phyloP scores from a whole-genome alignment of 2,329 filamentous ascomycete genomes.

The Sporothrix curviconia region DNA sequence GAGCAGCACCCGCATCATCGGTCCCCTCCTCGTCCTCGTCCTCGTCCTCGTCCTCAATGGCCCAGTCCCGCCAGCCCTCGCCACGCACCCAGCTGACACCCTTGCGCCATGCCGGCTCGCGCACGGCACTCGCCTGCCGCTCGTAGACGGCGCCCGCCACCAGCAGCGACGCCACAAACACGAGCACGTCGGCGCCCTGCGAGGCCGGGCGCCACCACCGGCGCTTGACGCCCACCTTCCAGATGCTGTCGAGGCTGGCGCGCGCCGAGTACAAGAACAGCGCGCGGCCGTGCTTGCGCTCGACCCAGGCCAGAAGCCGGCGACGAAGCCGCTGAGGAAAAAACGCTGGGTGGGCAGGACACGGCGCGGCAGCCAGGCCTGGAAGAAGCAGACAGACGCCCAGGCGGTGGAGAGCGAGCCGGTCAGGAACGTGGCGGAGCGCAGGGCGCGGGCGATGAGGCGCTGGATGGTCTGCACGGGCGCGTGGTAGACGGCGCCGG shows the following conservation, averaged over 20 bases:
- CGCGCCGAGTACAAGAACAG: conserved; percentile 75
- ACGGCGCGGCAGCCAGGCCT: conserved; percentile 65
- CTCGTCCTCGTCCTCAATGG: conserved; percentile 44
- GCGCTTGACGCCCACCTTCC: conserved; percentile 90
- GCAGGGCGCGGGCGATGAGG: conserved; percentile 63
- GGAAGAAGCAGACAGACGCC: conserved; percentile 86
- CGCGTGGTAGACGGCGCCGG: conserved; percentile 56
- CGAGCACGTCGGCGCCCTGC: conserved; percentile 72
- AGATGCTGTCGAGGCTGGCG: conserved; percentile 72
- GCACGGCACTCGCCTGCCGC: conserved; percentile 59
- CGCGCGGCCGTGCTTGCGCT: conserved; percentile 55
- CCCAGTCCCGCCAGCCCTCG: conserved; percentile 68
- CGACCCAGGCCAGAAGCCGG: conserved; percentile 78
- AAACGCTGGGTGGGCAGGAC: conserved; percentile 77
- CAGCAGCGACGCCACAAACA: conserved; percentile 75
- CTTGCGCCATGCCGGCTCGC: conserved; percentile 62
- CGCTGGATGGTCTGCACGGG: conserved; percentile 61
- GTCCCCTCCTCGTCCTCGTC: conserved; percentile 33
- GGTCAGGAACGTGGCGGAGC: conserved; percentile 70
- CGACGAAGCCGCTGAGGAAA: conserved; percentile 81
- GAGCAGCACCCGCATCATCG: too few species aligned
- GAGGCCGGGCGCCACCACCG: conserved; percentile 88
- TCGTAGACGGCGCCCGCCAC: conserved; percentile 74
- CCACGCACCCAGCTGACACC: conserved; percentile 67
- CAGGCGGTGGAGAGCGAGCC: conserved; percentile 80